Conservation (phyloP, 169 alveolate species). For the Neospora caninum region DNA sequence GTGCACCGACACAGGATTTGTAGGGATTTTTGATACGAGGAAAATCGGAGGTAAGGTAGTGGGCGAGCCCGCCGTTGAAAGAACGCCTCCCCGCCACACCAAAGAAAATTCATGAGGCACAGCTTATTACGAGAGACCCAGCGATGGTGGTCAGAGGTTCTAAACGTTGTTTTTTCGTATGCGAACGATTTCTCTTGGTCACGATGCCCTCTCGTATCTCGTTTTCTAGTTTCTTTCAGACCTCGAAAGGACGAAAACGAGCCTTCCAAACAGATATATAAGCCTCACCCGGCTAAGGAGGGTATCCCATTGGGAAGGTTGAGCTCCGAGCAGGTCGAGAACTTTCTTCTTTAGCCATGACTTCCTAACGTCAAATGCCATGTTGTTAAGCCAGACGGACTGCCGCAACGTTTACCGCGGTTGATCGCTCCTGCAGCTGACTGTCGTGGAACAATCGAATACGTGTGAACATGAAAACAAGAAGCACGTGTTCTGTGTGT, state of each 20-base stretch:
- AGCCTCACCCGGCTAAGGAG: constrained; percentile 56
- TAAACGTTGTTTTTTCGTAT: no score
- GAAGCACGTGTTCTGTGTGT: no score
- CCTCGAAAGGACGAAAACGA: no score
- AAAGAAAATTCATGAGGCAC: not conserved
- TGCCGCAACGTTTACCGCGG: no score
- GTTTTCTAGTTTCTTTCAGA: no score
- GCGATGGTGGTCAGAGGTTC: not conserved
- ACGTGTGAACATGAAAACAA: no score
- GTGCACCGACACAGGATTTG: no score
- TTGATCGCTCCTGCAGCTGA: no score
- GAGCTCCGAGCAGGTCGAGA: constrained; percentile 38
- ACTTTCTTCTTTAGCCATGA: constrained; percentile 64
- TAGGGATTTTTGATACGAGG: no score
- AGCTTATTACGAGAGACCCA: not conserved
- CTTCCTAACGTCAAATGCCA: constrained; percentile 65
- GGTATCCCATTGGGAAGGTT: constrained; percentile 45
- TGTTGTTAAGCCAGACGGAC: not conserved
- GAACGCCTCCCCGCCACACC: not conserved
- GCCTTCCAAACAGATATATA: not conserved
- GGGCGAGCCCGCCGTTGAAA: no score
- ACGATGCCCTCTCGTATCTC: not conserved
- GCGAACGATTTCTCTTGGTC: not conserved
- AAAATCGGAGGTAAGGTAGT: no score
- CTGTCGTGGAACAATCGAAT: no score